Conservation (phyloP, 192 early-diverging fungal genomes). For the Umbelopsis ramanniana region DNA sequence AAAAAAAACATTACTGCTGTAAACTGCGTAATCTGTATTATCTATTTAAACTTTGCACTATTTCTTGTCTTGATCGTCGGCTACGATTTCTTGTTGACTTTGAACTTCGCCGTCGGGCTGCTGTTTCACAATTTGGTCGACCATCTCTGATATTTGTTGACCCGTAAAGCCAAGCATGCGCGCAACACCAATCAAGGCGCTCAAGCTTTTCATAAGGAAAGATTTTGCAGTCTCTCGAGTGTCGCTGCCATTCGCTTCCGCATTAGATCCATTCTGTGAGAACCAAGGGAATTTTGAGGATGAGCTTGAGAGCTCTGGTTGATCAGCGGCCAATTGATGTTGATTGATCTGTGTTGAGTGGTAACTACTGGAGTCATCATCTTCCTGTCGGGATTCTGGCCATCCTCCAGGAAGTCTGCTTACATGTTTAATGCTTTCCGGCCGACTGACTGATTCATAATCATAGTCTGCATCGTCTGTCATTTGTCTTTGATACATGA, state of each 20-base stretch:
- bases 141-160: conserved; percentile 36
- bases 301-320: neutral
- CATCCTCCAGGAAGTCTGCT: conserved; percentile 34
- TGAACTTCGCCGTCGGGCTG: neutral
- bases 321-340: neutral
- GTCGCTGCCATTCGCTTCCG: conserved; percentile 5
- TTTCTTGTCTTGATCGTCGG: neutral
- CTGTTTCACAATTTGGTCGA: conserved; percentile 29
- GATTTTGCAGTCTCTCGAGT: conserved; percentile 20
- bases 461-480: neutral
- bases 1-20: no score
- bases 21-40: no score
- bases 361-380: neutral
- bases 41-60: neutral
- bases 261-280: neutral
- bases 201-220: conserved; percentile 36
- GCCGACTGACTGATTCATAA: neutral
- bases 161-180: conserved; percentile 31
- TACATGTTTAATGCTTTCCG: conserved; percentile 5
- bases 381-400: conserved; percentile 36
- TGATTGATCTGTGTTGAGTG: neutral
- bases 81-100: neutral
- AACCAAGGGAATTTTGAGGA: neutral
- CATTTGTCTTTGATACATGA: conserved; percentile 19
- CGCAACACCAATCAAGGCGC: conserved; percentile 32